phyloP scores from a whole-genome alignment of 129 eudicot species.

The Flaveria ramosissima region DNA sequence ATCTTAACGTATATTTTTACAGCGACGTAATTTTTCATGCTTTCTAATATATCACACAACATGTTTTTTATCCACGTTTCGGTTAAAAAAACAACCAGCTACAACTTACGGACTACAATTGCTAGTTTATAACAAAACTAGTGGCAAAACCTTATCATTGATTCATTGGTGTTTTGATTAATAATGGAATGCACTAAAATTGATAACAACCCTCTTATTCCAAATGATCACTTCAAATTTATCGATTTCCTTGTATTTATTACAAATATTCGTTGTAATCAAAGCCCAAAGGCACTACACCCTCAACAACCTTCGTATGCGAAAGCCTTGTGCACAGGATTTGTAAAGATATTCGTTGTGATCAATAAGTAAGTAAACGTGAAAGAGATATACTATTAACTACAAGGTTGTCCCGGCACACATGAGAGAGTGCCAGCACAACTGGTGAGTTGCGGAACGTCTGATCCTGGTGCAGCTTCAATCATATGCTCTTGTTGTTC shows the following conservation, averaged over 20 bases:
- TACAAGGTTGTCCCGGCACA: constrained; percentile 48
- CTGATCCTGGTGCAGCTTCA: constrained; percentile 43
- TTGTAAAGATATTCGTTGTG: too few species aligned
- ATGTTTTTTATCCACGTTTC: too few species aligned
- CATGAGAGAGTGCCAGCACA: constrained; percentile 60
- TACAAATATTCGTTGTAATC: neutral
- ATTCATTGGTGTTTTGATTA: neutral
- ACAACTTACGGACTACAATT: too few species aligned
- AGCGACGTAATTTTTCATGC: too few species aligned
- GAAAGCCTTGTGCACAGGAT: too few species aligned
- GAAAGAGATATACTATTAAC: neutral
- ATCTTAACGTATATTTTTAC: too few species aligned
- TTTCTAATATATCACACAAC: too few species aligned
- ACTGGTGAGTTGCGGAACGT: constrained; percentile 48
- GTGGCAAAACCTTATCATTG: neutral
- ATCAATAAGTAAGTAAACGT: neutral
- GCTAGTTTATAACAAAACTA: too few species aligned
- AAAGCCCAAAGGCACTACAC: too few species aligned
- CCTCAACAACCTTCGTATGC: too few species aligned
- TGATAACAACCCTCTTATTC: neutral
- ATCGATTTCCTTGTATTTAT: neutral
- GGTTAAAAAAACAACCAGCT: too few species aligned
- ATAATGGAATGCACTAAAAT: neutral
- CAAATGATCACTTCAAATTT: constrained; percentile 5
- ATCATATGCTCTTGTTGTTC: constrained; percentile 35